Base-by-base conservation (phyloP, 2,329 filamentous ascomycete genomes). In the Penicillium expansum region DNA sequence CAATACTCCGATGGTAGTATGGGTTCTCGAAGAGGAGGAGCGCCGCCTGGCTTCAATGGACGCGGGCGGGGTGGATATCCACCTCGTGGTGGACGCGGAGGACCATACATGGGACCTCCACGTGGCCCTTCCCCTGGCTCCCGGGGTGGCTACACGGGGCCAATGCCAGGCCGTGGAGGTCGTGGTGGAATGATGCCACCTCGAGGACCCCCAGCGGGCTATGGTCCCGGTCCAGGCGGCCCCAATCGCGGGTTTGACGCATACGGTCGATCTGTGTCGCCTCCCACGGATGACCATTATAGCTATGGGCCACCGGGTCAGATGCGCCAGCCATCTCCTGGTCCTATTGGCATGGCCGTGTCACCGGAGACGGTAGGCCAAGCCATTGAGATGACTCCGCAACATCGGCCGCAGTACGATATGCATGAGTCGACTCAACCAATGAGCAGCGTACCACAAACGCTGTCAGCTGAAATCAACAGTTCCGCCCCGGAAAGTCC, bases 351-450 rank as follows among this genome's bases (percentile, higher is more conserved):
- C 43, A 73, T 73, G 70, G 69, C 70, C 2, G 56, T 71, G 8
- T 70, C 70, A 13, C 71, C 73, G 24, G 74, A 77, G 27, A 66
- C 66, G 14, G 69, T 86, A 13, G 86, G 86, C 10, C 87, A 88
- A 67, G 86, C 88, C 3, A 83, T 92, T 52, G 91, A 94, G 71
- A 92, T 95, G 90, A 88, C 92, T 70, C 86, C 87, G 33, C 79
- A 81, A n/a, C 79, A 79, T n/a, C 81, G 81, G 38, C 81, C 79
- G 52, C 52, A 50, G 18, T 55, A 63, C 24, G 62, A 63, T 16
- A 54, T 57, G 4, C 51, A 62, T 24, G 66, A 67, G 5, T 60
- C 62, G 6, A 58, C 80, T 82, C 75, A 74, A 29, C 55, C 61
- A 42, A 50, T 63, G 32, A 53, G 65, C 51, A 54, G 61, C 18